Evolutionary conservation across 2,329 filamentous ascomycete genomes (phyloP), one percentile per base, ranked within the genome.

Genomic region (Acephala macrosclerotiorum): DNA sequence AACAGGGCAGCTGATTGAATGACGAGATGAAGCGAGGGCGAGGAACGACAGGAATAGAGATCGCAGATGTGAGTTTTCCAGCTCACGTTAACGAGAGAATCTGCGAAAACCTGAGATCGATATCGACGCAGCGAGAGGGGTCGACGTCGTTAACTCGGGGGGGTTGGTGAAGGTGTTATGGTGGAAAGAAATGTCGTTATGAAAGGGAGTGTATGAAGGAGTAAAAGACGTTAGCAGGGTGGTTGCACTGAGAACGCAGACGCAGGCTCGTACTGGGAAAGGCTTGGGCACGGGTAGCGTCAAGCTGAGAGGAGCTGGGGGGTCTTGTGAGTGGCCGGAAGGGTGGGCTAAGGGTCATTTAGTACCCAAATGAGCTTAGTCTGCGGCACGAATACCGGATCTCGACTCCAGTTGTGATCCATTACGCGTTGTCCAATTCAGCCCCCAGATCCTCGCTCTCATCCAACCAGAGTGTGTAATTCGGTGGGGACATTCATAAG

Each of bases 61-160:
- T 69, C 66, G 68, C 62, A 68, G 66, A 66, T 26, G 14, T 68
- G 71, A 71, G 68, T 51, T 60, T 60, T 74, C 72, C 72, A 72
- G 72, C 72, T 70, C 72, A 72, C 71, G 62, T 33, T 60, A 71
- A 73, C 67, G 70, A 73, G 67, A 40, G 70, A 70, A 59, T 62
- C 64, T 68, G 70, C 64, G 70, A 67, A 55, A 61, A 57, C 40
- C 42, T 26, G 51, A 64, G 20, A 36, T 56, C 51, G 64, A 63
- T 33, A 26, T 63, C 63, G 65, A 64, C 36, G 45, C 49, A 66
- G 65, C 58, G 64, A 68, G 66, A 36, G 68, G 64, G 35, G 42
- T 61, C 57, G 64, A 63, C 62, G 60, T 57, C 62, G 58, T 26
- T 42, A 18, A 6, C 5, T 36, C 22, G 56, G 45, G 9, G 42